Evolutionary conservation across 139 green algal species (phyloP), one percentile per base, ranked within the genome.

Genomic region (Closterium sp.): DNA sequence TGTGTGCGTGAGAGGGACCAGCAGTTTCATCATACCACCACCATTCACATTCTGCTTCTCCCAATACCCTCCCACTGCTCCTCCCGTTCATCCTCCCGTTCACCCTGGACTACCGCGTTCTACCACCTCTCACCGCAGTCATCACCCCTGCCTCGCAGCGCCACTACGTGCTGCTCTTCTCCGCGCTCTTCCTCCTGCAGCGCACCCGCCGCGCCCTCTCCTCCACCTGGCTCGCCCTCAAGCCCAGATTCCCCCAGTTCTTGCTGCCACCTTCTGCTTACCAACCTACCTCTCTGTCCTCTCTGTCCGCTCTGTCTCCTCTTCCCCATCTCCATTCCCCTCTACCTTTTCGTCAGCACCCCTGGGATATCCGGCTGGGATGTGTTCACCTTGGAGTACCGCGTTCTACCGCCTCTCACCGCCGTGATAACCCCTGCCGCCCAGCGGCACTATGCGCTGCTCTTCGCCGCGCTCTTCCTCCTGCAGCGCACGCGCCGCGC

Each of bases 131-230:
- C 31, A 93, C 90, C 35, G 96, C 96, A 36, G 91, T 98, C 31
- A 96, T 98, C 94, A 98, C 96, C 4, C 87, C 94, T 9, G 32
- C 36, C 19, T 92, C 91, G 0, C 96, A 97, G 95, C 34, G 83
- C 35, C 93, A 92, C 33, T 99, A 99, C 94, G 94, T 96, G 43
- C 93, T 95, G 33, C 94, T 98, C 33, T 98, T 97, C 84, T 94
- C 95, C 33, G 96, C 99, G 87, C 95, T 99, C 92, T 99, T 97
- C 98, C 92, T 92, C 28, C 89, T 99, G 10, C 97, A 98, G 94
- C 96, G 97, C 9, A 96, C 95, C 25, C 97, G 99, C 90, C 91
- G 96, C 21, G 95, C 95, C 23, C 95, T 99, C 81, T 93, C 84
- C 87, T 38, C 81, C n/a, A 91, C 93, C 2, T 99, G 97, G 97